Evolutionary conservation across 2,329 filamentous ascomycete species (phyloP).

Genomic region (Colletotrichum eremochloae): DNA sequence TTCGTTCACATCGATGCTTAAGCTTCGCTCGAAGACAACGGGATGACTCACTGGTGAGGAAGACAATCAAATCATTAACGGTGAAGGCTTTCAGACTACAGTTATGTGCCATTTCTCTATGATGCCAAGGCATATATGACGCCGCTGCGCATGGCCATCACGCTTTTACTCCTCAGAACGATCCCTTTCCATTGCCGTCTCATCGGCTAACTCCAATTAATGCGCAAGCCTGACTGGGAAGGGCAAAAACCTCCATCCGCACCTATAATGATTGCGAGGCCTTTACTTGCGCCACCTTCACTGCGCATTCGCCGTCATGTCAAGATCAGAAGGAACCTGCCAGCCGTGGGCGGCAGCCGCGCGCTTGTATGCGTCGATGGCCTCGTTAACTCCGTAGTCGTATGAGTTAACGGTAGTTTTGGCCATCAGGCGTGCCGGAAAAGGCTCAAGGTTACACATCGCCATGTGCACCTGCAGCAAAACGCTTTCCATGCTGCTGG

Average conservation of each 20-base stretch:
- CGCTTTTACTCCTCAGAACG: neutral
- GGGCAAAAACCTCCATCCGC: no score
- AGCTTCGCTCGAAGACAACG: no score
- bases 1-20: no score
- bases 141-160: no score
- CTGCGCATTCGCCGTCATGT: slow-evolving; percentile 54
- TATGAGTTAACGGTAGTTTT: slow-evolving; percentile 10
- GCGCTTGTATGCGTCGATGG: slow-evolving; percentile 74
- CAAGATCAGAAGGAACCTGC: slow-evolving; percentile 75
- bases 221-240: neutral
- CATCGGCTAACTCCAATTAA: neutral
- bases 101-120: neutral
- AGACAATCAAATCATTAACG: neutral
- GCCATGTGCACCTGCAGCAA: slow-evolving; percentile 85
- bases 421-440: slow-evolving; percentile 75
- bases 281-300: slow-evolving; percentile 14
- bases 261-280: no score
- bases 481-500: slow-evolving; percentile 81
- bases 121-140: neutral
- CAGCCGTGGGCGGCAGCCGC: slow-evolving; percentile 77
- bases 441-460: slow-evolving; percentile 75
- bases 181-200: neutral
- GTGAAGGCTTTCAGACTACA: neutral
- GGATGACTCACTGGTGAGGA: neutral
- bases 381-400: slow-evolving; percentile 78